Evolutionary conservation across 306 rosid genomes (phyloP).

Genomic region (Rosa chinensis): DNA sequence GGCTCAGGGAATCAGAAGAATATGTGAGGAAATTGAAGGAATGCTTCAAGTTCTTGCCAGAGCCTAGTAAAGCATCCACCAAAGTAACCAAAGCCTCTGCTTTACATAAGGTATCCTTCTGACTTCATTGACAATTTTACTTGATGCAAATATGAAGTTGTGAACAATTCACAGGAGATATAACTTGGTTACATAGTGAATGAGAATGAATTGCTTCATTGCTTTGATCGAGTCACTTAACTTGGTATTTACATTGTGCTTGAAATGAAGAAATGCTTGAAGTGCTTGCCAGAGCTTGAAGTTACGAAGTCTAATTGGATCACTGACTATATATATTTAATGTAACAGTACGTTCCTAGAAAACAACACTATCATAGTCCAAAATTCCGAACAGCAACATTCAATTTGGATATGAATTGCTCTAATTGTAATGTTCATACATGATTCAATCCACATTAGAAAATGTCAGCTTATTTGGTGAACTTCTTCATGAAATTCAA

Average conservation of each 20-base stretch:
- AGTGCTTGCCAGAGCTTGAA: not conserved
- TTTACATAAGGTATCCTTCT: not conserved
- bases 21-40: constrained; percentile 12
- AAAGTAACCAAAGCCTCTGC: constrained; percentile 2
- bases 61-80: not conserved
- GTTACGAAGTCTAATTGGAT: not conserved
- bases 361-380: not conserved
- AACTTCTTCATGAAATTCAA: not conserved
- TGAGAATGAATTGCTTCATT: not conserved
- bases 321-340: not conserved
- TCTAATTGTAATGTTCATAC: not conserved
- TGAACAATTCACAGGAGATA: not conserved
- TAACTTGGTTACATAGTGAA: not conserved
- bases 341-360: not conserved
- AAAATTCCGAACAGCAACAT: not conserved
- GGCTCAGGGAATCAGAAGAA: constrained; percentile 18
- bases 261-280: not conserved
- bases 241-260: not conserved
- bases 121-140: not conserved
- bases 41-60: constrained; percentile 8
- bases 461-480: not conserved
- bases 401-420: not conserved
- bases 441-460: not conserved
- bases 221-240: not conserved
- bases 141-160: not conserved